phyloP scores from a whole-genome alignment of 2,329 filamentous ascomycete species.

The Hypoxylon sp. region DNA sequence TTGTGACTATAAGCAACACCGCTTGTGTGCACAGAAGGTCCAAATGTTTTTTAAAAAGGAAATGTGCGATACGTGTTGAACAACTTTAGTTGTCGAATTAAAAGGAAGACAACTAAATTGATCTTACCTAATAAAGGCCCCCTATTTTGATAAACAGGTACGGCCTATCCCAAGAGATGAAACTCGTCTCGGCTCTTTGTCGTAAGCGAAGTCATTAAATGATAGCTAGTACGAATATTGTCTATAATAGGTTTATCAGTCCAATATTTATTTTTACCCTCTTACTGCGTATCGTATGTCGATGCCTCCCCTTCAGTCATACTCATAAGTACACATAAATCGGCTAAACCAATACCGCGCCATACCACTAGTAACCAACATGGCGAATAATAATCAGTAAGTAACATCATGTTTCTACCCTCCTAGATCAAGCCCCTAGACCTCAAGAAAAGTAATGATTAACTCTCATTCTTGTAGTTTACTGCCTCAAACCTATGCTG shows the following conservation, averaged over 20 bases:
- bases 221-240: background rate
- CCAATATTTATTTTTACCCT: background rate
- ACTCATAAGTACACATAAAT: background rate
- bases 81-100: too few species aligned
- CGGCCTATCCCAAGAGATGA: conserved; percentile 10
- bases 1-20: background rate
- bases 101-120: too few species aligned
- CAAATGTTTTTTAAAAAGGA: background rate
- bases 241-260: background rate
- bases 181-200: conserved; percentile 18
- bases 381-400: background rate
- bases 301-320: background rate
- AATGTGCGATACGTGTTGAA: background rate
- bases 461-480: background rate
- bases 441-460: background rate
- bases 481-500: background rate
- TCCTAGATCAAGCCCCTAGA: too few species aligned
- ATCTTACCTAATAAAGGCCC: too few species aligned
- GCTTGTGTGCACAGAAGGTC: background rate
- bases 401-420: background rate
- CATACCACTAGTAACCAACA: background rate
- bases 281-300: background rate
- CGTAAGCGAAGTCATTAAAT: background rate
- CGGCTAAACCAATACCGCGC: background rate
- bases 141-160: background rate